These are phyloP conservation scores for Gossypium sturtianum DNA, from an alignment of 345 rosid species.

Conservation along the genomic window DNA sequence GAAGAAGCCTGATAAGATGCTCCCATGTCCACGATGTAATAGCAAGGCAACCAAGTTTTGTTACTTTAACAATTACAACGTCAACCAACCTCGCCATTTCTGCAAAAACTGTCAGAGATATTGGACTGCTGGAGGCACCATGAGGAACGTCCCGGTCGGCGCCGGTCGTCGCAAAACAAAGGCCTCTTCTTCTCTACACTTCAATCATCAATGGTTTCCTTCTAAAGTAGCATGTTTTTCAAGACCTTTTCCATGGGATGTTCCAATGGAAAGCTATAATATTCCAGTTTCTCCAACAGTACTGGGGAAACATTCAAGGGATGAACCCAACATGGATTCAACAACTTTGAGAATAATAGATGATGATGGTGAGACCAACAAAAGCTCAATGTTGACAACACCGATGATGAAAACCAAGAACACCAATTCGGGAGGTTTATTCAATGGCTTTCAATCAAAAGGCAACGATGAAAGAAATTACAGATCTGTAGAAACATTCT, in stretches of 20 bases:
- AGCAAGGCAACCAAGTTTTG: slow-evolving; percentile 83
- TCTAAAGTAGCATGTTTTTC: too few relatives aligned
- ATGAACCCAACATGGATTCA: slow-evolving; percentile 24
- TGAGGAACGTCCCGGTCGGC: slow-evolving; percentile 78
- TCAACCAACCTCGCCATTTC: slow-evolving; percentile 84
- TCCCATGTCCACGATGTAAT: slow-evolving; percentile 78
- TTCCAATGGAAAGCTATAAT: slow-evolving; percentile 8
- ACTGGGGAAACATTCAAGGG: slow-evolving; percentile 64
- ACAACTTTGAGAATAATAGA: slow-evolving; percentile 34
- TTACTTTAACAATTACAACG: slow-evolving; percentile 81
- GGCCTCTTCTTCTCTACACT: slow-evolving; percentile 37
- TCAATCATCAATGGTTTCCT: slow-evolving; percentile 37
- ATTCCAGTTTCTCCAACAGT: slow-evolving; percentile 23
- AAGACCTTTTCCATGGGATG: slow-evolving; percentile 7
- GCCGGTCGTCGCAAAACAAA: slow-evolving; percentile 86
- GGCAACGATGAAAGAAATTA: slow-evolving; percentile 19
- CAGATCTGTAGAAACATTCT: slow-evolving; percentile 23
- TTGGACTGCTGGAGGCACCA: slow-evolving; percentile 89
- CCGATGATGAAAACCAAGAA: slow-evolving; percentile 35
- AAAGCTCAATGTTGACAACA: slow-evolving; percentile 35
- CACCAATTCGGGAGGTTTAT: slow-evolving; percentile 30
- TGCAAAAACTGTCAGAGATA: slow-evolving; percentile 85
- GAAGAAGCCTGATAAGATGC: background rate
- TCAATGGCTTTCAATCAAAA: slow-evolving; percentile 43
- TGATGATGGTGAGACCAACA: slow-evolving; percentile 28